Conservation (phyloP, 2,329 filamentous ascomycete species). For the Colletotrichum musae region DNA sequence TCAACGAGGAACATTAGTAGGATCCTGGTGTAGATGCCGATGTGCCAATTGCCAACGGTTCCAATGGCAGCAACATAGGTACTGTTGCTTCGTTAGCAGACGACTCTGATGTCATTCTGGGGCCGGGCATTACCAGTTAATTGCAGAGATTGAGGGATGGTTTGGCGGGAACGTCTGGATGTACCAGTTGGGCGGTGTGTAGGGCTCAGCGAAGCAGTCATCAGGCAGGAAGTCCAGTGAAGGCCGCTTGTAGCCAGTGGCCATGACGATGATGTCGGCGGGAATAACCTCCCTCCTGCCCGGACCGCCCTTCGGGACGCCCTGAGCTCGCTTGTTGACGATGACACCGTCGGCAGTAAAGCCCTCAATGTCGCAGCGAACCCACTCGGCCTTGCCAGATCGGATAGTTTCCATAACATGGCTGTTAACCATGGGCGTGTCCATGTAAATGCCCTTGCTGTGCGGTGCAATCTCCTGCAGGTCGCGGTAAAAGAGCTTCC, state of each 20-base stretch:
- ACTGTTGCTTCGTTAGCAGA: conserved; percentile 56
- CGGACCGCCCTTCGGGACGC: conserved; percentile 82
- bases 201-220: conserved; percentile 80
- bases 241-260: conserved; percentile 85
- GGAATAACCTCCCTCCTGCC: conserved; percentile 76
- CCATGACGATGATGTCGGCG: conserved; percentile 85
- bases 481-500: conserved; percentile 87
- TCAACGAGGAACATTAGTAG: conserved; percentile 89
- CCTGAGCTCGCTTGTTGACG: conserved; percentile 80
- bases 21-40: conserved; percentile 89
- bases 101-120: background rate
- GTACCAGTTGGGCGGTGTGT: conserved; percentile 88
- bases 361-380: conserved; percentile 82
- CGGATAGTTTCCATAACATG: conserved; percentile 84
- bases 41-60: conserved; percentile 89
- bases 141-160: conserved; percentile 81
- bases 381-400: conserved; percentile 80
- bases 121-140: conserved; percentile 68
- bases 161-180: conserved; percentile 86
- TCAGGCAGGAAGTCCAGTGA: conserved; percentile 80
- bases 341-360: conserved; percentile 75
- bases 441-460: conserved; percentile 82
- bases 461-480: conserved; percentile 80
- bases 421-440: conserved; percentile 90
- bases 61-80: conserved; percentile 87